Evolutionary conservation across 352 stramenopile species (phyloP).

Genomic region (Thalassiosira sp.): DNA sequence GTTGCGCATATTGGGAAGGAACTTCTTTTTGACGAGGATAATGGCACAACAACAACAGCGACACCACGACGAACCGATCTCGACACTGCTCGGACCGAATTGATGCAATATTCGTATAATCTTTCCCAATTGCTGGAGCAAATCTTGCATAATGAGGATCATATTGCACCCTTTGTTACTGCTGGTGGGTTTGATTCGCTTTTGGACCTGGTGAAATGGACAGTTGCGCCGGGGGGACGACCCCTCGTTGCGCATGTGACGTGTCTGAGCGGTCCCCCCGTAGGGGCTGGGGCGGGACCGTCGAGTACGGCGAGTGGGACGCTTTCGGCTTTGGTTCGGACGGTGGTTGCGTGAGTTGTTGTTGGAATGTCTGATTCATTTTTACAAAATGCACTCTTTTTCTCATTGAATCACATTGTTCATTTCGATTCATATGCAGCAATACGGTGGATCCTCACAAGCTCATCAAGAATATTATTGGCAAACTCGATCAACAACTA

Average conservation of each 20-base stretch:
- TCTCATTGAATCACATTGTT: not conserved
- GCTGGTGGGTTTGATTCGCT: constrained; percentile 88
- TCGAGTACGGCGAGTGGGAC: constrained; percentile 89
- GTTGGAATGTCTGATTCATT: not conserved
- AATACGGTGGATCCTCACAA: constrained; percentile 38
- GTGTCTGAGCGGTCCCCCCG: constrained; percentile 71
- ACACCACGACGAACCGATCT: constrained; percentile 44
- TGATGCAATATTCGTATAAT: constrained; percentile 85
- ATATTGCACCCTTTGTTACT: constrained; percentile 89
- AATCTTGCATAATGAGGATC: constrained; percentile 92
- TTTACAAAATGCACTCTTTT: too few relatives aligned
- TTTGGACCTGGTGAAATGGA: constrained; percentile 87
- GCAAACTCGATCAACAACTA: constrained; percentile 40
- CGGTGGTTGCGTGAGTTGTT: constrained; percentile 27
- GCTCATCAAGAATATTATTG: constrained; percentile 48
- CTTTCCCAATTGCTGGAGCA: constrained; percentile 92
- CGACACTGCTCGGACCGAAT: constrained; percentile 65
- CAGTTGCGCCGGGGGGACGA: constrained; percentile 82
- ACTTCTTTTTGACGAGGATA: constrained; percentile 65
- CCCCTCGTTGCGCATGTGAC: constrained; percentile 84
- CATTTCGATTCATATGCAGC: constrained; percentile 2
- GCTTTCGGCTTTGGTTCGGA: constrained; percentile 81
- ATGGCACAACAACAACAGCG: constrained; percentile 8
- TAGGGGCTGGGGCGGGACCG: constrained; percentile 84
- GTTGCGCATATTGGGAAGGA: constrained; percentile 81